Percentiles rank a stretch among this genome's conserved stretches.
These are phyloP conservation scores for Larix sibirica DNA, from an alignment of 83 land plant genomes.

Conservation along the genomic window DNA sequence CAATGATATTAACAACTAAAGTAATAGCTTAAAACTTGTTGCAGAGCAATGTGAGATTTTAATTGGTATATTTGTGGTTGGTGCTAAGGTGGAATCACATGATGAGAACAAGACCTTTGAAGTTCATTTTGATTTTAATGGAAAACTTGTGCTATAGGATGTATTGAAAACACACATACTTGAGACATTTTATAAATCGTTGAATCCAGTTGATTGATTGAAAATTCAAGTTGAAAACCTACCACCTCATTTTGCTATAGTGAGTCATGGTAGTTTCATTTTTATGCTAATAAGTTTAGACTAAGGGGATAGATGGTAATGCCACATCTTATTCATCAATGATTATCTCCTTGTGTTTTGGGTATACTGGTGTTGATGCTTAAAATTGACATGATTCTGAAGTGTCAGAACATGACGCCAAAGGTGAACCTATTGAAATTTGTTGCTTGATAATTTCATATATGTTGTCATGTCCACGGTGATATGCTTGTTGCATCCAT, in stretches of 20 bases:
- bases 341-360: conserved; percentile 80
- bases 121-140: conserved; percentile 68
- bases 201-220: conserved; percentile 27
- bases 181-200: conserved; percentile 66
- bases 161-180: conserved; percentile 62
- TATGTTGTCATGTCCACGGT: too few species aligned
- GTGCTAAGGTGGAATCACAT: conserved; percentile 56
- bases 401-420: too few species aligned
- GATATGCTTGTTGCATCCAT: too few species aligned
- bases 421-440: too few species aligned
- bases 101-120: conserved; percentile 53
- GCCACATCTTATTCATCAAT: conserved; percentile 83
- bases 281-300: conserved; percentile 89
- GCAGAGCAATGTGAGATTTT: conserved; percentile 80
- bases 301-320: conserved; percentile 55
- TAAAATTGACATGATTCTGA: too few species aligned
- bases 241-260: conserved; percentile 53
- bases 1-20: conserved; percentile 35
- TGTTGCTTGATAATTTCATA: too few species aligned
- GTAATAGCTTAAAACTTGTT: conserved; percentile 45
- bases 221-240: conserved; percentile 31
- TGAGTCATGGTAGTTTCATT: conserved; percentile 71
- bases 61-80: conserved; percentile 76
- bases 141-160: conserved; percentile 26
- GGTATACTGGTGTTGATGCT: conserved; percentile 76